Percentiles rank a stretch among this genome's conserved stretches.
These are phyloP conservation scores for Vicia villosa DNA, from an alignment of 306 rosid genomes.

Conservation along the genomic window DNA sequence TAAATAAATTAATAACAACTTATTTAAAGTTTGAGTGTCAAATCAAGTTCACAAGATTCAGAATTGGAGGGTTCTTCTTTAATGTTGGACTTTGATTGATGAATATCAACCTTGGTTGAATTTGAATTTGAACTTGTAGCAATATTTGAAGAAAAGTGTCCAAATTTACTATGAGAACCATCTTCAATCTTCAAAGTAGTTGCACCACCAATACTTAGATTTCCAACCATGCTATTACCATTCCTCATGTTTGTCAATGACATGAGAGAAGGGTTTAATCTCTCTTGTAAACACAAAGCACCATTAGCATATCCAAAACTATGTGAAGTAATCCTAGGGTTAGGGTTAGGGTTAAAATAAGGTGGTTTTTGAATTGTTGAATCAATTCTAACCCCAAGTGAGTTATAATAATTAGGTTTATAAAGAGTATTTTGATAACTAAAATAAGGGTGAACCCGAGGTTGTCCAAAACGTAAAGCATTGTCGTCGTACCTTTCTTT, in stretches of 20 bases:
- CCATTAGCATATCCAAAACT: conserved; percentile 28
- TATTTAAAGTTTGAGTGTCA: conserved; percentile 52
- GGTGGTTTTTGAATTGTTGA: conserved; percentile 64
- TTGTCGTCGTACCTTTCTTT: conserved; percentile 47
- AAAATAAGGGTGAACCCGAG: conserved; percentile 33
- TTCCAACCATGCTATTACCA: neutral
- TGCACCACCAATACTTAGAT: neutral
- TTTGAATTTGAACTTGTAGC: neutral
- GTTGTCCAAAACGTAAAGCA: conserved; percentile 16
- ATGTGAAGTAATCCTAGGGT: neutral
- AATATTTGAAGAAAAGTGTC: neutral
- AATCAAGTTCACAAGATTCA: conserved; percentile 41
- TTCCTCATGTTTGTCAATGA: neutral
- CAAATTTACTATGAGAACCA: neutral
- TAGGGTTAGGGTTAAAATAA: conserved; percentile 37
- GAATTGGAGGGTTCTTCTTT: conserved; percentile 1
- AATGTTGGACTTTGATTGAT: neutral
- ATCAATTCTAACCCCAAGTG: conserved; percentile 57
- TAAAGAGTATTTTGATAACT: conserved; percentile 34
- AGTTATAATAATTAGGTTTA: conserved; percentile 13
- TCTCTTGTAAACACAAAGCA: neutral
- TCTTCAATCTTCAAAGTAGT: neutral
- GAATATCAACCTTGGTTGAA: neutral
- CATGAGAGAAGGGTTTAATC: neutral
- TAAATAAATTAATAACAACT: neutral